A percentile compares a stretch with the other conserved stretches of the same genome.
phyloP scores from a whole-genome alignment of 352 stramenopile species.

The Globisporangium emineosum region DNA sequence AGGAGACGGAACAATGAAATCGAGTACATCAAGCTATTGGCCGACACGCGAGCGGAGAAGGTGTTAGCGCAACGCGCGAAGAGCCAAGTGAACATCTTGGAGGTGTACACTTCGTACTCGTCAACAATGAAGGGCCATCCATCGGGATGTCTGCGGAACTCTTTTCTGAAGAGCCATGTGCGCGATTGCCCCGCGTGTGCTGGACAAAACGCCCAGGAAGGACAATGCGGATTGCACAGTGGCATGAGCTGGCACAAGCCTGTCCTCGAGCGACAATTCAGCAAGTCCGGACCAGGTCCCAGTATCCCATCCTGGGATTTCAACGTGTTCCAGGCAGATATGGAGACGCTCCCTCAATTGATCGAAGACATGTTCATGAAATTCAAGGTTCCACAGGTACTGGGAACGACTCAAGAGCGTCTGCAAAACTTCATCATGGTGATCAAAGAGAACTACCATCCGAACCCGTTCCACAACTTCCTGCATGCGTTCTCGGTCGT shows the following conservation, averaged over 20 bases:
- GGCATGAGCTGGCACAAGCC: slow-evolving; percentile 13
- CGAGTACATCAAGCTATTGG: slow-evolving; percentile 86
- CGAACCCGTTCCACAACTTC: slow-evolving; percentile 92
- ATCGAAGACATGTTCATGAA: slow-evolving; percentile 78
- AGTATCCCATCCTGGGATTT: slow-evolving; percentile 67
- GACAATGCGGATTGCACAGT: neutral
- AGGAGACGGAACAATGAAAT: slow-evolving; percentile 83
- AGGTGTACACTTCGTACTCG: slow-evolving; percentile 76
- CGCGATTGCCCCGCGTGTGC: slow-evolving; percentile 39
- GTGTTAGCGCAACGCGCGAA: slow-evolving; percentile 65
- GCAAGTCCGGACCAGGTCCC: slow-evolving; percentile 13
- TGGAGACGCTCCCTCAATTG: slow-evolving; percentile 44
- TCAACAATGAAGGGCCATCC: slow-evolving; percentile 36
- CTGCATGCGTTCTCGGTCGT: slow-evolving; percentile 87
- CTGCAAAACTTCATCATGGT: slow-evolving; percentile 80
- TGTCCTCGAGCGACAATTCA: slow-evolving; percentile 14
- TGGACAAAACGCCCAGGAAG: slow-evolving; percentile 8
- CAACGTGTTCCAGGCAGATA: slow-evolving; percentile 70
- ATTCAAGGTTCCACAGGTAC: slow-evolving; percentile 61
- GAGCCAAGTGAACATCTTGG: slow-evolving; percentile 73
- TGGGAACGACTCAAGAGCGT: slow-evolving; percentile 49
- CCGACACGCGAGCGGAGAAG: slow-evolving; percentile 72
- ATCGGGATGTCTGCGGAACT: slow-evolving; percentile 51
- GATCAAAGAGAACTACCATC: slow-evolving; percentile 83
- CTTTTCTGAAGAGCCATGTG: slow-evolving; percentile 49